Evolutionary conservation across 1,284 basidiomycete genomes (phyloP), one percentile per base, ranked within the genome.

Genomic region (Trametes pubescens): DNA sequence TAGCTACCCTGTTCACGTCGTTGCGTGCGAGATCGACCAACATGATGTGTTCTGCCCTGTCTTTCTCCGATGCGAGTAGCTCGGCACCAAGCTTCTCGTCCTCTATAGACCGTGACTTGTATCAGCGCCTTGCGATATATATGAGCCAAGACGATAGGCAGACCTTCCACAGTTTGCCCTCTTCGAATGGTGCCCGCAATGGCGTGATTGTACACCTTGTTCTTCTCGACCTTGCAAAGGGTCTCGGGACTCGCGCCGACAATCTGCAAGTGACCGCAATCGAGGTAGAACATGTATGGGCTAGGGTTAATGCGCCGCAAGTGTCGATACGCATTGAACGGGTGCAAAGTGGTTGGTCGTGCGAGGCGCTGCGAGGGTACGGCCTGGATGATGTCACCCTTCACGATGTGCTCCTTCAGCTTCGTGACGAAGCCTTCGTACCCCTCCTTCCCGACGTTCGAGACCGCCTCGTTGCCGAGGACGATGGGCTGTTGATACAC

Each of bases 241-340:
- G 97, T 99, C 79, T 99, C 98, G 0, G 98, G 98, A 70, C 94
- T 97, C 0, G 98, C 98, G 11, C 98, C 98, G 16, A 99, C 96
- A 37, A 99, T 83, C 77, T 99, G 95, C 11, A 95, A 77, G 62
- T 94, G 94, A 9, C 94, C 94, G 71, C 95, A 96, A 73, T 99
- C 94, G 68, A 99, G 78, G 77, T 97, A 99, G 80, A 98, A 99
- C 97, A 98, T 99, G 80, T 99, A 99, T 6, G 98, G 98, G 60
- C 94, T 96, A 0, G 98, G 98, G 75, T 99, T 99, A 66, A 99
- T 86, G 72, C 96, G 91, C 54, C 98, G 89, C 51, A 99, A 83
- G 64, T 95, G 93, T 26, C 98, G 86, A 77, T 96, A 98, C 14
- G 92, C 95, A 80, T 99, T 99, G 84, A 99, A 99, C 0, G 98